Evolutionary conservation across 2,329 filamentous ascomycete species (phyloP).

Genomic region (Escovopsis sp.): DNA sequence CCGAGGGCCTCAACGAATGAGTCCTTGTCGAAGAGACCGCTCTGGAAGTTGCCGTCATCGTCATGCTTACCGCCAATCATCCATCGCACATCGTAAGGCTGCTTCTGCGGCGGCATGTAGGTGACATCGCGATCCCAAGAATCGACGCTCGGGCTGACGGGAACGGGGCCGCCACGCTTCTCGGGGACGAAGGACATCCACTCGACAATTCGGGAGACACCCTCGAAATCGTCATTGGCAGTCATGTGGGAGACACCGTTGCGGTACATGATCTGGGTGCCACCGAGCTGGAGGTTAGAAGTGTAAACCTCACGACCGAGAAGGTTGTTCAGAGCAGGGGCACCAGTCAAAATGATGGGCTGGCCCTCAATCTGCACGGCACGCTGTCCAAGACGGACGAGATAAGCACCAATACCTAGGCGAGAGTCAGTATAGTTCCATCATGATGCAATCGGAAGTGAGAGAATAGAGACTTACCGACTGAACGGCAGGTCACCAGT

Average conservation of each 20-base stretch:
- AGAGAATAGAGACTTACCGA: slow-evolving; percentile 44
- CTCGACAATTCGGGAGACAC: slow-evolving; percentile 93
- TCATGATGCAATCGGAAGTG: not conserved
- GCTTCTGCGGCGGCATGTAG: slow-evolving; percentile 69
- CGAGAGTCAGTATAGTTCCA: slow-evolving; percentile 16
- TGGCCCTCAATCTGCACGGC: slow-evolving; percentile 98
- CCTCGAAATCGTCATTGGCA: slow-evolving; percentile 91
- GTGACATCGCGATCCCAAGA: slow-evolving; percentile 85
- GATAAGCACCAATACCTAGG: slow-evolving; percentile 85
- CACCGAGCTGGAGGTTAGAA: slow-evolving; percentile 96
- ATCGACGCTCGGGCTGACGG: slow-evolving; percentile 77
- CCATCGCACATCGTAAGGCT: slow-evolving; percentile 85
- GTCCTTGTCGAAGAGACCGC: slow-evolving; percentile 88
- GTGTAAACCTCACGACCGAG: slow-evolving; percentile 97
- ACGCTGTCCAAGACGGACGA: slow-evolving; percentile 94
- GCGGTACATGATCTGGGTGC: slow-evolving; percentile 99
- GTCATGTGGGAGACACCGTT: slow-evolving; percentile 99
- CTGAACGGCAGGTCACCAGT: slow-evolving; percentile 91
- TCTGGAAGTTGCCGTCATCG: slow-evolving; percentile 54
- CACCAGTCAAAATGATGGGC: slow-evolving; percentile 96
- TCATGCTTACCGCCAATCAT: slow-evolving; percentile 80
- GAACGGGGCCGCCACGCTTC: slow-evolving; percentile 82
- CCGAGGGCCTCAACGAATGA: slow-evolving; percentile 95
- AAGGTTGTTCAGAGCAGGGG: slow-evolving; percentile 93
- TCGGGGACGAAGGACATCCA: slow-evolving; percentile 97